Percentiles rank a stretch among this genome's conserved stretches.
phyloP scores from a whole-genome alignment of 208 protist species.

The Leishmania tropica region DNA sequence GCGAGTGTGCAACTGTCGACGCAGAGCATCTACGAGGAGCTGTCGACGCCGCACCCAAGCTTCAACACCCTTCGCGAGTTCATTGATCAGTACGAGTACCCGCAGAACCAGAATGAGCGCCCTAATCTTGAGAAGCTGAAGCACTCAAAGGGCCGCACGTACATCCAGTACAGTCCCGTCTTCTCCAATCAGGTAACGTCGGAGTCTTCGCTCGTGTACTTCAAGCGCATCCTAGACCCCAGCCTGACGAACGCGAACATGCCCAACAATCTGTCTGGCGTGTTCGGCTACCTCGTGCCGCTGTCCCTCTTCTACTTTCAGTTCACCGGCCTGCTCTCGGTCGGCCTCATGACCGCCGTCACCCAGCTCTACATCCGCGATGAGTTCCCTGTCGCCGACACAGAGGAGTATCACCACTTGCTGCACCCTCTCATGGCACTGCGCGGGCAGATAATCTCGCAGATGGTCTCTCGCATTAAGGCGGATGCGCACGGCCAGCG shows the following conservation, averaged over 20 bases:
- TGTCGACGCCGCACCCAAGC: slow-evolving; percentile 45
- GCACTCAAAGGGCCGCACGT: slow-evolving; percentile 79
- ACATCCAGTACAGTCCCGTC: slow-evolving; percentile 80
- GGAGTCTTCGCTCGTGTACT: slow-evolving; percentile 75
- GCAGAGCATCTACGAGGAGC: slow-evolving; percentile 71
- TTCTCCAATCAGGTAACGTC: slow-evolving; percentile 49
- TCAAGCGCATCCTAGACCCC: slow-evolving; percentile 71
- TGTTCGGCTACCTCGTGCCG: slow-evolving; percentile 81
- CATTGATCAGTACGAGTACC: slow-evolving; percentile 45
- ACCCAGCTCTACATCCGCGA: slow-evolving; percentile 88
- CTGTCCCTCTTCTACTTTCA: slow-evolving; percentile 86
- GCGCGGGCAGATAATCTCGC: slow-evolving; percentile 73
- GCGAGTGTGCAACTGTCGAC: slow-evolving; percentile 48
- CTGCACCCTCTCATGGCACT: slow-evolving; percentile 70
- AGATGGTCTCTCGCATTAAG: slow-evolving; percentile 65
- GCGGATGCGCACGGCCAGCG: slow-evolving; percentile 35
- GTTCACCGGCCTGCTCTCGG: slow-evolving; percentile 76
- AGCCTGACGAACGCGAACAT: slow-evolving; percentile 54
- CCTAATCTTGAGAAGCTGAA: slow-evolving; percentile 52
- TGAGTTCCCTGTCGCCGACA: slow-evolving; percentile 77
- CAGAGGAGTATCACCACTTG: slow-evolving; percentile 66
- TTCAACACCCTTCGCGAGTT: slow-evolving; percentile 65
- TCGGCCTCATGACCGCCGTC: slow-evolving; percentile 81
- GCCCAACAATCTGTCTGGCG: slow-evolving; percentile 70
- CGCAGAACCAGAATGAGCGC: slow-evolving; percentile 28